These are phyloP conservation scores for Fusarium tricinctum DNA, from an alignment of 2,329 filamentous ascomycete species.

Conservation along the genomic window DNA sequence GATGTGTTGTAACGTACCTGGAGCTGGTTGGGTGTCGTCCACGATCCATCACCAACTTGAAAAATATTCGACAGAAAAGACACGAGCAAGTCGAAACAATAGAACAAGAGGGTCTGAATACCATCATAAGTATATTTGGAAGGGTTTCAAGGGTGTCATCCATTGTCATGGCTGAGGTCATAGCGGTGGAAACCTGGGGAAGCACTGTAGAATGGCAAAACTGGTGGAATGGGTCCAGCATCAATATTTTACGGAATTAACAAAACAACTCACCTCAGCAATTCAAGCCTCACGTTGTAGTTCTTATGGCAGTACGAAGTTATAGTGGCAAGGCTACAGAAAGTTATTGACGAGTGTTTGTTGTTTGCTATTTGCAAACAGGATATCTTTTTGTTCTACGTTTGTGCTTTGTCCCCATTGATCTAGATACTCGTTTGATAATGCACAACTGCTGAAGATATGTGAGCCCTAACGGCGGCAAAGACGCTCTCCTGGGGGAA, in stretches of 20 bases:
- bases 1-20: background rate
- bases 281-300: no score
- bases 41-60: slow-evolving; percentile 1
- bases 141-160: background rate
- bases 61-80: background rate
- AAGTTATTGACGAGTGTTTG: slow-evolving; percentile 24
- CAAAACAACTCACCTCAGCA: background rate
- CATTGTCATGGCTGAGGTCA: background rate
- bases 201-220: background rate
- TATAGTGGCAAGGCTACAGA: background rate
- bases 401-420: background rate
- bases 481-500: background rate
- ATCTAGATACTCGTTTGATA: background rate
- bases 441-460: background rate
- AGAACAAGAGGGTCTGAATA: rapidly evolving
- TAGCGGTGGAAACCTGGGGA: slow-evolving; percentile 3
- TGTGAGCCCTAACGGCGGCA: background rate
- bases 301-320: background rate
- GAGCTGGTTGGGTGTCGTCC: background rate
- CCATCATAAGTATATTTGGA: background rate
- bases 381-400: background rate
- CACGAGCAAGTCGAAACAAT: background rate
- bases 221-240: slow-evolving; percentile 1
- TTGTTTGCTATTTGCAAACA: slow-evolving; percentile 13
- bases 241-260: background rate